Percentiles rank a stretch among this genome's conserved stretches.
Conservation (phyloP, 305 asterid genomes). For the Fraxinus ornus region DNA sequence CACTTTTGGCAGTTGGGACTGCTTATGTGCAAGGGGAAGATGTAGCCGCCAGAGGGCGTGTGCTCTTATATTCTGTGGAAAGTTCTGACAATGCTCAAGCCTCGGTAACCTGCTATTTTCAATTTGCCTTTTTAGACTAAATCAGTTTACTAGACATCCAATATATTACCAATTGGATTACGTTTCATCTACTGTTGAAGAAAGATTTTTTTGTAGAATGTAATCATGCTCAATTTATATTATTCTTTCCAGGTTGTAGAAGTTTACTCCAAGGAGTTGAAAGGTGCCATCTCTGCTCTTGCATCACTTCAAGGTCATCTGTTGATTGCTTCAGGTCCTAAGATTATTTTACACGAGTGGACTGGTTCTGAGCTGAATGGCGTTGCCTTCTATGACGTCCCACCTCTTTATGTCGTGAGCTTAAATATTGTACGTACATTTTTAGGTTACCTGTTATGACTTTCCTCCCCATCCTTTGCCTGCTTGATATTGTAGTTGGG, state of each 20-base stretch:
- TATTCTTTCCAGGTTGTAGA: constrained; percentile 66
- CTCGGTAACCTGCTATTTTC: constrained; percentile 47
- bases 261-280: constrained; percentile 88
- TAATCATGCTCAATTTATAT: constrained; percentile 12
- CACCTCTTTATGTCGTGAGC: constrained; percentile 98
- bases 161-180: neutral
- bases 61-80: constrained; percentile 77
- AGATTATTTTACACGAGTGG: constrained; percentile 91
- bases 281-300: constrained; percentile 98
- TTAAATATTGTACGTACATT: constrained; percentile 73
- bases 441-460: neutral
- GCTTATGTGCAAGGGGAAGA: constrained; percentile 99
- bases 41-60: constrained; percentile 98
- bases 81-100: constrained; percentile 59
- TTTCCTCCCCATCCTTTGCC: neutral
- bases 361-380: constrained; percentile 90
- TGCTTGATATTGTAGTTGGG: constrained; percentile 15
- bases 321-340: constrained; percentile 94
- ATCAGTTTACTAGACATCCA: constrained; percentile 15
- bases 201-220: constrained; percentile 15
- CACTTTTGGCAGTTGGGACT: constrained; percentile 93
- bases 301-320: constrained; percentile 97
- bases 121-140: constrained; percentile 11
- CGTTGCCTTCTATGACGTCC: constrained; percentile 87
- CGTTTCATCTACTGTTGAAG: constrained; percentile 16